These are phyloP conservation scores for Plantago lanceolata DNA, from an alignment of 305 asterid genomes.

Conservation along the genomic window DNA sequence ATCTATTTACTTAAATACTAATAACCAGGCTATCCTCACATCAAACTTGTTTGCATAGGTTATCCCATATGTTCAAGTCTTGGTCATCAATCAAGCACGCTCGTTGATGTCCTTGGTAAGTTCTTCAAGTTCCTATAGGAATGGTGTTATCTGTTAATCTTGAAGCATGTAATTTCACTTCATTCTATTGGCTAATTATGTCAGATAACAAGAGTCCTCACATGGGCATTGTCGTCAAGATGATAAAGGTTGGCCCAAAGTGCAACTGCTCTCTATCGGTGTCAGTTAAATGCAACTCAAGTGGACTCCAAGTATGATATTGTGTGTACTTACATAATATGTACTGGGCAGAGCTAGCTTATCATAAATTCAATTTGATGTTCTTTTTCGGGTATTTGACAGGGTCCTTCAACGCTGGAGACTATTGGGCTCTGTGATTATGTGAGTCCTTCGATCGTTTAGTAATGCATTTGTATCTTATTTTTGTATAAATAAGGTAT, in stretches of 20 bases:
- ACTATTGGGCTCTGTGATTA: slow-evolving; percentile 64
- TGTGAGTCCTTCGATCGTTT: slow-evolving; percentile 44
- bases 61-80: slow-evolving; percentile 81
- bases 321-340: slow-evolving; percentile 16
- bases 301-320: slow-evolving; percentile 52
- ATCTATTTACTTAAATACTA: background rate
- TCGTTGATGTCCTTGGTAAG: slow-evolving; percentile 60
- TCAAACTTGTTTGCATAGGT: slow-evolving; percentile 44
- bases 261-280: slow-evolving; percentile 80
- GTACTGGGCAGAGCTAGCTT: slow-evolving; percentile 4
- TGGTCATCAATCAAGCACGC: slow-evolving; percentile 63
- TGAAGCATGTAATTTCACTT: slow-evolving; percentile 6
- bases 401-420: slow-evolving; percentile 69
- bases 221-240: slow-evolving; percentile 60
- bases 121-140: slow-evolving; percentile 17
- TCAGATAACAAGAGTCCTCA: slow-evolving; percentile 67
- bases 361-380: slow-evolving; percentile 13
- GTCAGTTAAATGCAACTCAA: slow-evolving; percentile 68
- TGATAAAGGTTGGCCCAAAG: slow-evolving; percentile 47
- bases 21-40: slow-evolving; percentile 13
- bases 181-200: slow-evolving; percentile 28
- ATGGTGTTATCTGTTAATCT: slow-evolving; percentile 11
- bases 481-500: background rate
- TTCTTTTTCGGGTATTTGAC: slow-evolving; percentile 32
- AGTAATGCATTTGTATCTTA: background rate